Evolutionary conservation across 192 early-diverging fungal species (phyloP), one percentile per base, ranked within the genome.

Genomic region (Coemansia sp.): DNA sequence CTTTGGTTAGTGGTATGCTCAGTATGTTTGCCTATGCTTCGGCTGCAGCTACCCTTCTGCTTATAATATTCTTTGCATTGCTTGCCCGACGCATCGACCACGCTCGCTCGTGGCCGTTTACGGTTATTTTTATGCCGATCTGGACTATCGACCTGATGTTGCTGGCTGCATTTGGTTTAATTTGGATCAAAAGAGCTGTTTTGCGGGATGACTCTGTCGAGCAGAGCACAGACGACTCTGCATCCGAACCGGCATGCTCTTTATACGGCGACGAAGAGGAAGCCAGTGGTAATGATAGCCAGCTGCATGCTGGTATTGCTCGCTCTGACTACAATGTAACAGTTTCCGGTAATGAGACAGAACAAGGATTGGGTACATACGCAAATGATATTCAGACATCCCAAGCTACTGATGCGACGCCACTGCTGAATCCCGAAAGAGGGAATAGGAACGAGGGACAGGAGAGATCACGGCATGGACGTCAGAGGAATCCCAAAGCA

Each of bases 31-130:
- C 90, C 9, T 64, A 85, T 33, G 68, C 70, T 5, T 68, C 86
- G 50, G 85, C 89, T 0, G 42, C 87, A 6, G 54, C 84, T 0
- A 72, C 88, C 8, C 69, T 84, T 9, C 74, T 94, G 46, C 70
- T 94, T 25, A 91, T 98, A 51, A 77, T 90, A 17, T 95, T 95
- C 64, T 90, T 94, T 66, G 85, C 89, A 5, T 87, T 98, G 63
- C 68, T 98, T 32, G 84, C 93, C 5, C 84, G 87, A 39, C 79
- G 88, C 6, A 83, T 92, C 8, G 96, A 98, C 74, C 81, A 74
- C 32, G 81, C 81, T 51, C 85, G 88, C 31, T 59, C 54, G 29
- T 94, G 93, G 93, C 74, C 75, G 5, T 96, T 87, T 78, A 64
- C 77, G 7, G 84, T 88, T 5, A 91, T 94, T 6, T 94, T 93